Base-by-base conservation (phyloP, 805 yeast genomes). In the Blastobotrys muscicola region DNA sequence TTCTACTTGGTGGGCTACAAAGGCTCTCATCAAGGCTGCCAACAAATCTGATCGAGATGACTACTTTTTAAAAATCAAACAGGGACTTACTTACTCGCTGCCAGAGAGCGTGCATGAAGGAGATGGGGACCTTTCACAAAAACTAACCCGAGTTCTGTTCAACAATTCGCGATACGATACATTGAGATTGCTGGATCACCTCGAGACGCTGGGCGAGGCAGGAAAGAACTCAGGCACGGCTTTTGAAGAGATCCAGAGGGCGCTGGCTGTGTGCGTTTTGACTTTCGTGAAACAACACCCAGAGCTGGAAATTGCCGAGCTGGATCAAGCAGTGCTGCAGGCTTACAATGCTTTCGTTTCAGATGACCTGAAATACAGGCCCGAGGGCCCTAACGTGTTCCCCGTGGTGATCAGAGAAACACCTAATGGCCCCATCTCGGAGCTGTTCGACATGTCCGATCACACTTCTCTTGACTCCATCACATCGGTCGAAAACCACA, bases 401-500 rank as follows among this genome's bases (percentile, higher is more conserved):
- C 14, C 20, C 9, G 26, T 42, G n/a, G 14, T 23, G n/a, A 13
- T 37, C 13, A 34, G 23, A 10, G 37, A 10, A 34, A 34, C 23
- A 10, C 26, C 26, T 4, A 20, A 20, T 20, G 26, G 26, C 6
- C 26, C 26, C 4, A 20, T 20, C 26, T 20, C 26, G 26, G 26
- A 20, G 26, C 26, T 20, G 6, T 20, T 20, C 6, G 26, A 20
- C 26, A 4, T 20, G 26, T 20, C 26, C 26, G 26, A 20, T 6
- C 26, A 20, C 26, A 20, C 26, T 4, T 20, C 26, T 14, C 6
- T 37, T 1, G 35, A 39, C 8, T 26, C 45, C 3, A 50, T 59
- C 9, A 43, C 36, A 10, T 61, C 67, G 0, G 41, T 38, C n/a
- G 49, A 48, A 26, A 51, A 48, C 13, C 62, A 59, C 29, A 15